Evolutionary conservation across 495 filamentous ascomycete genomes (phyloP).

Genomic region (Rhizodiscina lignyota): DNA sequence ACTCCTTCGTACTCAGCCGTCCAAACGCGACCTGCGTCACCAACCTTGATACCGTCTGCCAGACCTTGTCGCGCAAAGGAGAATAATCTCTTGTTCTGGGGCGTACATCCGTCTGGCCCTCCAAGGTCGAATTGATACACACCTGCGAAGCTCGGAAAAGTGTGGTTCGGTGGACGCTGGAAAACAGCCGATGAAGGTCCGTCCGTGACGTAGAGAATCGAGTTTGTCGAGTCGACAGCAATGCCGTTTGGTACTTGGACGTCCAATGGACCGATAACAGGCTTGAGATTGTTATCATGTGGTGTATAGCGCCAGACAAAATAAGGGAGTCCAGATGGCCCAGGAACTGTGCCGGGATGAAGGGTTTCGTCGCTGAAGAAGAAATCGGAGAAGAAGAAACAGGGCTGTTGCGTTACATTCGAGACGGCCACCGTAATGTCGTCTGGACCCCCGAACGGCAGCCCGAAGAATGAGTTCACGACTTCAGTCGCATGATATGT

Average conservation of each 20-base stretch:
- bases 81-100: neutral
- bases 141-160: too few species aligned
- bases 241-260: neutral
- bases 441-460: neutral
- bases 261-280: neutral
- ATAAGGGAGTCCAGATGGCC: too few species aligned
- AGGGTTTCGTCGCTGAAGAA: neutral
- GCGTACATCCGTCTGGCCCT: neutral
- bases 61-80: neutral
- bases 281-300: neutral
- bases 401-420: neutral
- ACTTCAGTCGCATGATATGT: neutral
- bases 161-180: neutral
- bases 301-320: neutral
- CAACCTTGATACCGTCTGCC: neutral
- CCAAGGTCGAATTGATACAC: too few species aligned
- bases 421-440: neutral
- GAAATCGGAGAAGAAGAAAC: neutral
- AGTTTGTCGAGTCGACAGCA: neutral
- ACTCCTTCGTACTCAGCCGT: neutral
- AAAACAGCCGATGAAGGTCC: neutral
- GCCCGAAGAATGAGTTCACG: neutral
- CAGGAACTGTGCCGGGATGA: neutral
- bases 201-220: neutral
- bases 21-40: neutral